These are phyloP conservation scores for Aspergillus alliaceus DNA, from an alignment of 2,329 filamentous ascomycete genomes.

Conservation along the genomic window DNA sequence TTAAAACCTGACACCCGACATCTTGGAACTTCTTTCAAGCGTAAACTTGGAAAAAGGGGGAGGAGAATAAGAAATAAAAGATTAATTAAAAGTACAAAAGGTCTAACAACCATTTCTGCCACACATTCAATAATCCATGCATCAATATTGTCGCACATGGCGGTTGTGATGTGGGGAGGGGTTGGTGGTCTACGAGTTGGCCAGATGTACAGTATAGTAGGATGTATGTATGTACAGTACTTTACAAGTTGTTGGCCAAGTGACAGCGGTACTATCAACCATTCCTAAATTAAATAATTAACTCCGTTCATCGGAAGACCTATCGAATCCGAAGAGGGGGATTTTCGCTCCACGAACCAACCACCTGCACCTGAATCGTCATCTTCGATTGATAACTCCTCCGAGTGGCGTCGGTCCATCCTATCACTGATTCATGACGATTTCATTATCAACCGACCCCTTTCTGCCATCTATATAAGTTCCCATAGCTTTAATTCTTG, in stretches of 20 bases:
- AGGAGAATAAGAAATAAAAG: background rate
- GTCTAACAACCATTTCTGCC: background rate
- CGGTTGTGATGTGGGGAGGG: background rate
- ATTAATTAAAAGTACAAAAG: too few species aligned
- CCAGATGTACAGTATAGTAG: too few species aligned
- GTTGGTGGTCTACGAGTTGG: background rate
- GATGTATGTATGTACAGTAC: background rate
- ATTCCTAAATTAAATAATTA: background rate
- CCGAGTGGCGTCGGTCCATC: slow-evolving; percentile 7
- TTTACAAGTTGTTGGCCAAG: background rate
- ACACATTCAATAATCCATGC: background rate
- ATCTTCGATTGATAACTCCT: background rate
- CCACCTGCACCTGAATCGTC: slow-evolving; percentile 1
- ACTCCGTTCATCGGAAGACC: background rate
- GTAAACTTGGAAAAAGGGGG: too few species aligned
- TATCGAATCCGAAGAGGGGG: slow-evolving; percentile 3
- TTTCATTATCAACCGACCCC: background rate
- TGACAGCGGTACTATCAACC: background rate
- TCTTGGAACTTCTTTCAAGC: background rate
- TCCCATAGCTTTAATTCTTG: background rate
- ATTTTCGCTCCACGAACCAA: slow-evolving; percentile 5
- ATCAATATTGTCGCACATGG: background rate
- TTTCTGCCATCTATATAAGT: background rate
- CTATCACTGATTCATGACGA: background rate
- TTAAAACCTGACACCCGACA: background rate